Evolutionary conservation across 768 basidiomycete genomes (phyloP), one percentile per base, ranked within the genome.

Genomic region (Termitomyces sp.): DNA sequence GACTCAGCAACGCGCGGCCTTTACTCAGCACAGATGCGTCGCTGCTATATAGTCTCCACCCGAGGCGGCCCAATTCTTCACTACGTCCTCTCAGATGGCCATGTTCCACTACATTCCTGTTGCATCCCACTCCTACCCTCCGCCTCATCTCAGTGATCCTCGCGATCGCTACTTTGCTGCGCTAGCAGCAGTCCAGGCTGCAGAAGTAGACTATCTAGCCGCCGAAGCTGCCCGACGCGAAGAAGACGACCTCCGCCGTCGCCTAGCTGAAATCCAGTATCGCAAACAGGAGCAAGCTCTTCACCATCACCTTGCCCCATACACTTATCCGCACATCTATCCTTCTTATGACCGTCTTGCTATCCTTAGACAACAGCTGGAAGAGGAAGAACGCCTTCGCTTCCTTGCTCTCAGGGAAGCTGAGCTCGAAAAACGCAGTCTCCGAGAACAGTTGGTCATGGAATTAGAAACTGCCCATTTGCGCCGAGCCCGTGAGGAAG

Each of bases 151-250:
- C 58, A 66, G 36, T 9, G 38, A 52, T 41, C 66, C 74, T 36
- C 71, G 74, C 26, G 69, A 74, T 26, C 71, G 68, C 28, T 77
- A 78, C 61, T 63, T 76, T 30, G 69, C 71, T 47, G 74, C 77
- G 28, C 63, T 76, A 26, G 73, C 75, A 8, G 68, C 72, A 55
- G 72, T 71, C 20, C 69, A 70, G 58, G 70, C 73, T 50, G 75
- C 77, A 6, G 74, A 77, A 62, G 69, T 69, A 14, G 72, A 75
- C 44, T 75, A 74, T 41, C 65, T 77, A 38, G 71, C 72, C 41
- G 71, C 69, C 5, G 67, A 75, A 50, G 70, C 72, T 36, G 59
- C 64, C 7, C 70, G 65, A 44, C 69, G 63, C 6, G 76, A 74
- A 52, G 74, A 76, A 57, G 66, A 65, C 20, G 66, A 64, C 23